Evolutionary conservation across 306 rosid species (phyloP).

Genomic region (Vicia faba): DNA sequence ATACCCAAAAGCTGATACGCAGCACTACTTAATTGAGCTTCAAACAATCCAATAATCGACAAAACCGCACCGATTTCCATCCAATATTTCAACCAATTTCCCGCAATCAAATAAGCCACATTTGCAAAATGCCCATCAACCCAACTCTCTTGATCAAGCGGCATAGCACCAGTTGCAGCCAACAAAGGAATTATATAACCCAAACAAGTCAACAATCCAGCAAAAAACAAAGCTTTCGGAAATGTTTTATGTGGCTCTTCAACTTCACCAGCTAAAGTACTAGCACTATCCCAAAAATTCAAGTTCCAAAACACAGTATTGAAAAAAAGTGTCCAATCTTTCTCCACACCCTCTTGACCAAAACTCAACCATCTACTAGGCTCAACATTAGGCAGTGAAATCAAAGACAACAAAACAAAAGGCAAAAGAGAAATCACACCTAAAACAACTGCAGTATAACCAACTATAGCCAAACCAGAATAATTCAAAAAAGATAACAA

Average conservation of each 20-base stretch:
- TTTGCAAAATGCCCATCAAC: conserved; percentile 54
- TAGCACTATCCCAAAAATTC: conserved; percentile 75
- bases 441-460: conserved; percentile 52
- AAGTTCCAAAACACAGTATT: conserved; percentile 70
- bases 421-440: conserved; percentile 62
- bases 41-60: conserved; percentile 62
- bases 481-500: conserved; percentile 53
- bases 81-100: conserved; percentile 77
- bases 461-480: conserved; percentile 62
- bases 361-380: conserved; percentile 55
- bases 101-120: conserved; percentile 62
- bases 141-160: conserved; percentile 49
- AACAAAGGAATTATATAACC: conserved; percentile 53
- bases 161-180: conserved; percentile 53
- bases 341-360: conserved; percentile 47
- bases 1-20: conserved; percentile 78
- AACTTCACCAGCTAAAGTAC: conserved; percentile 69
- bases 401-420: conserved; percentile 45
- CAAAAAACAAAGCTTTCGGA: conserved; percentile 57
- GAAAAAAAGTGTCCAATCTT: conserved; percentile 56
- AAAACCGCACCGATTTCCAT: conserved; percentile 74
- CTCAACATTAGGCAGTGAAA: conserved; percentile 61
- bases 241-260: conserved; percentile 53
- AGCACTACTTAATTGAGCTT: conserved; percentile 80
- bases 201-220: conserved; percentile 57